Base-by-base conservation (phyloP, 345 rosid genomes). In the Erucastrum elatum region DNA sequence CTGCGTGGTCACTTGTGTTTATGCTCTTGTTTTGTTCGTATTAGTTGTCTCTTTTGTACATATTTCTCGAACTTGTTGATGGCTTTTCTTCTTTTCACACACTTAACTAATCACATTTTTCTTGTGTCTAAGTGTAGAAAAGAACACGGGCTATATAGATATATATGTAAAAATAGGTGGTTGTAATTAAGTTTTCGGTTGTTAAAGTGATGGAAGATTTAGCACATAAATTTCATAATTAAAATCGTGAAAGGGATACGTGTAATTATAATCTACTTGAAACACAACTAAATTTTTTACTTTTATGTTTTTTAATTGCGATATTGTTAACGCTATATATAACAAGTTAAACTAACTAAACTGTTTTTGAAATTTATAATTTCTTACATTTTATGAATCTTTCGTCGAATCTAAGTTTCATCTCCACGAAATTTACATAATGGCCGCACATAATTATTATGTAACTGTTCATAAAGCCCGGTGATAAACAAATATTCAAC, bases 1-100 rank as follows among this genome's bases (percentile, higher is more conserved):
- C 73, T 78, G 53, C 15, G 15, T 1, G 26, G 30, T 34, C 74
- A 26, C 46, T 61, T 79, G 6, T 73, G 58, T 61, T 73, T 49
- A 61, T 73, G 82, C 70, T 73, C 74, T 79, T 72, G 55, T 46
- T 46, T 78, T 74, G 76, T 64, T 71, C 56, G 65, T 77, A 27
- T 27, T 55, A 66, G 26, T 59, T 35, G 37, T 34, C 66, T n/a
- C 39, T 49, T 49, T 12, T 51, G 17, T 51, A 51, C 56, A 51
- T 51, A 51, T 51, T 51, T 51, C 17, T 67, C 26, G 27, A 77
- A 64, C 13, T 73, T 73, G 25, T 72, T 44, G 62, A 66, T 64
- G 15, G 26, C 4, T 67, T 68, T 74, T 74, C 66, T 67, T 73
- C 27, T 79, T 73, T 73, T 73, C 82, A 60, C 78, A 60, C 74